Evolutionary conservation across 306 rosid genomes (phyloP).

Genomic region (Acmispon strigosus): DNA sequence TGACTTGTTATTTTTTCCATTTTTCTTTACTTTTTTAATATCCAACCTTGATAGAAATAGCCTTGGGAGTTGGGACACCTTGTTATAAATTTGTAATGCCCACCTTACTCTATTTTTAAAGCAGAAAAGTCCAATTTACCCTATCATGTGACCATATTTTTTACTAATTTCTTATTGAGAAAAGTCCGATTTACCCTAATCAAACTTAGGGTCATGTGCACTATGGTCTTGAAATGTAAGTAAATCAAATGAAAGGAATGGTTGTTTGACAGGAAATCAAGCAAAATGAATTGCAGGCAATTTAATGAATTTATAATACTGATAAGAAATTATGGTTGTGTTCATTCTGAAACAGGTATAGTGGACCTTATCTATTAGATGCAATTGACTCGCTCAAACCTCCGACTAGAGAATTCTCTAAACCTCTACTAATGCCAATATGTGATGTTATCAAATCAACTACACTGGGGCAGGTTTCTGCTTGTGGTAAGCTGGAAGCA

Average conservation of each 20-base stretch:
- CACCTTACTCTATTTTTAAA: not conserved
- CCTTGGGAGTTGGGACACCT: not conserved
- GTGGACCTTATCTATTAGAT: slow-evolving; percentile 76
- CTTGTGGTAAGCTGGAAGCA: slow-evolving; percentile 92
- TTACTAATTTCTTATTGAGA: not conserved
- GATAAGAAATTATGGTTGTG: slow-evolving; percentile 13
- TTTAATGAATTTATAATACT: not conserved
- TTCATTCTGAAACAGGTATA: slow-evolving; percentile 59
- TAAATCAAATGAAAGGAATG: not conserved
- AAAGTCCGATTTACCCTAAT: not conserved
- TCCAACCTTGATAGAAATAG: not conserved
- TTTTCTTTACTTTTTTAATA: not conserved
- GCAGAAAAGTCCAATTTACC: not conserved
- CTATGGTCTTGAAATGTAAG: not conserved
- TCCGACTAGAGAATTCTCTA: slow-evolving; percentile 77
- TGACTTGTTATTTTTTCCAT: not conserved
- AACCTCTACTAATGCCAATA: slow-evolving; percentile 89
- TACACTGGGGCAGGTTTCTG: slow-evolving; percentile 72
- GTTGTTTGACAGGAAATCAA: not conserved
- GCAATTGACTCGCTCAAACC: slow-evolving; percentile 84
- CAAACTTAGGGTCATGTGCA: not conserved
- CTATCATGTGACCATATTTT: not conserved
- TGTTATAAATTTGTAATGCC: not conserved
- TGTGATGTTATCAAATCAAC: slow-evolving; percentile 75
- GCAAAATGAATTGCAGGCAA: not conserved